These are phyloP conservation scores for Sporisorium sorghi DNA, from an alignment of 1,284 basidiomycete species.

Conservation along the genomic window DNA sequence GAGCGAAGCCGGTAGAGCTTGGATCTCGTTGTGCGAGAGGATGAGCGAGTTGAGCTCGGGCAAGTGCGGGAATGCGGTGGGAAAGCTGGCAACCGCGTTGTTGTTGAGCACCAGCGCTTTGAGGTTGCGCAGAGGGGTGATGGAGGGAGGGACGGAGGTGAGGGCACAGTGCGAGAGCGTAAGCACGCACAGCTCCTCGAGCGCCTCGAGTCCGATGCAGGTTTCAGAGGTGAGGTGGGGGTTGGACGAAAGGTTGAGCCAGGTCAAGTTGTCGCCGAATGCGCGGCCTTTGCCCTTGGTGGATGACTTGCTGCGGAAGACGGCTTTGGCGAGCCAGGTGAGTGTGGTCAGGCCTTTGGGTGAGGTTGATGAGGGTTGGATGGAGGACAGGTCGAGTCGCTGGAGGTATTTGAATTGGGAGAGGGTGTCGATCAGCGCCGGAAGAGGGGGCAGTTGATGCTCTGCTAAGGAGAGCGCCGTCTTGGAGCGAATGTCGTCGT, in stretches of 20 bases:
- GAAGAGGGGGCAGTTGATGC: constrained; percentile 53
- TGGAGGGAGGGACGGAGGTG: constrained; percentile 32
- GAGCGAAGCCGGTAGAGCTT: constrained; percentile 51
- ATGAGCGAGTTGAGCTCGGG: constrained; percentile 68
- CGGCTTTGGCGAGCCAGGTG: constrained; percentile 56
- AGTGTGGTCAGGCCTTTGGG: constrained; percentile 48
- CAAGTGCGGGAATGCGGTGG: constrained; percentile 53
- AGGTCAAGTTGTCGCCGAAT: constrained; percentile 44
- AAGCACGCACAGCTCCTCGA: constrained; percentile 50
- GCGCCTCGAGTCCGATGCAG: constrained; percentile 42
- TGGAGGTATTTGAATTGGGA: constrained; percentile 56
- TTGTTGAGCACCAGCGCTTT: constrained; percentile 64
- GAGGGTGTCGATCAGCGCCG: constrained; percentile 53
- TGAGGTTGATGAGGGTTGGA: constrained; percentile 49
- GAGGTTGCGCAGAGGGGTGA: constrained; percentile 47
- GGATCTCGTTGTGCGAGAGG: constrained; percentile 62
- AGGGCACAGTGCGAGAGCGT: constrained; percentile 57
- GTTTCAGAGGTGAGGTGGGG: constrained; percentile 27
- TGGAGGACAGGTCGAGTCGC: constrained; percentile 58
- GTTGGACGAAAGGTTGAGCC: constrained; percentile 42
- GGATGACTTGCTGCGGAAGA: constrained; percentile 39
- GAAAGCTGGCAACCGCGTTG: constrained; percentile 47
- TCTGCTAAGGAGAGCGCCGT: constrained; percentile 53
- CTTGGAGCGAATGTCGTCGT: constrained; percentile 29
- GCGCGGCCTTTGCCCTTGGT: constrained; percentile 31